Percentiles rank a stretch among this genome's conserved stretches.
Conservation (phyloP, 805 yeast genomes). For the Hanseniaspora valbyensis region DNA sequence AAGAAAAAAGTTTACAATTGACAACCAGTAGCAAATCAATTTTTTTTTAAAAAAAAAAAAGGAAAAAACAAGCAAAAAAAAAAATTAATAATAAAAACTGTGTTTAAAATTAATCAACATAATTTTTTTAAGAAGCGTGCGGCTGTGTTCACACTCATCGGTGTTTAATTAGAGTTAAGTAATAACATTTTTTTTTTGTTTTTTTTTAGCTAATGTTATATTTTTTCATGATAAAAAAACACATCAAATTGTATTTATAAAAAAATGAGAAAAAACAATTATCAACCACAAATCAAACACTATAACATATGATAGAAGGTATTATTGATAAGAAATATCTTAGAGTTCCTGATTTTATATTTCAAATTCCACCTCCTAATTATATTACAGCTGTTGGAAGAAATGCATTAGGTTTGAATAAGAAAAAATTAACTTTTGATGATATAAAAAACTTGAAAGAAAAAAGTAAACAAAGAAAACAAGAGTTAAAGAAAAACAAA, state of each 20-base stretch:
- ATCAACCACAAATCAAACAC: background rate
- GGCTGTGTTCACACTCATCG: background rate
- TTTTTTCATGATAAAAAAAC: no score
- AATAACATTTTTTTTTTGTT: no score
- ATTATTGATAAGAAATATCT: slow-evolving; percentile 6
- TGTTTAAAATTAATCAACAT: background rate
- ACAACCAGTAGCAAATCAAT: no score
- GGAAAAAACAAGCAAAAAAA: no score
- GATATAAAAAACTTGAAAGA: slow-evolving; percentile 35
- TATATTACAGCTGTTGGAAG: slow-evolving; percentile 88
- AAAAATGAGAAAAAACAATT: background rate
- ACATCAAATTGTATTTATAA: background rate
- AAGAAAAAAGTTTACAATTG: no score
- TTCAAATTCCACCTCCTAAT: slow-evolving; percentile 78
- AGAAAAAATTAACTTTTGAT: slow-evolving; percentile 57
- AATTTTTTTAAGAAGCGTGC: background rate
- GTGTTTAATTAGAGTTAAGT: no score
- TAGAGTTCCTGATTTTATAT: slow-evolving; percentile 57
- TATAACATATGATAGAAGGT: background rate
- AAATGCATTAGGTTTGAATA: slow-evolving; percentile 89
- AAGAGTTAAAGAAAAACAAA: slow-evolving; percentile 21
- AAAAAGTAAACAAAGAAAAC: slow-evolving; percentile 22
- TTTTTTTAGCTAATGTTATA: no score
- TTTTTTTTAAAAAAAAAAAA: no score
- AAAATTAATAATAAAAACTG: no score